These are phyloP conservation scores for Trichoderma asperellum DNA, from an alignment of 2,329 filamentous ascomycete species.

Conservation along the genomic window DNA sequence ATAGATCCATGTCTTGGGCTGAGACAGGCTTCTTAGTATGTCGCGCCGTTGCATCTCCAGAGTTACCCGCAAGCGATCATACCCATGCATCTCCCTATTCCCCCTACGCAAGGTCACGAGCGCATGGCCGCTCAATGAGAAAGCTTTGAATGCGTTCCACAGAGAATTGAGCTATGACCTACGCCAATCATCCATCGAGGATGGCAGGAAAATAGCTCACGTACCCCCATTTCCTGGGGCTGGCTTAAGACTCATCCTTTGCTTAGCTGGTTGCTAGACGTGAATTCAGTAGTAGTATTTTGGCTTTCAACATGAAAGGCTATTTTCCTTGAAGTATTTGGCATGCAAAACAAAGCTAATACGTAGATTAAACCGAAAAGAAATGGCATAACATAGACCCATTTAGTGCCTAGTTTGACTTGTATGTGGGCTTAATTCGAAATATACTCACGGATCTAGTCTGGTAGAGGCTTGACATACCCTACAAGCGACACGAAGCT, in stretches of 20 bases:
- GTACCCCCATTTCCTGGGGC: neutral
- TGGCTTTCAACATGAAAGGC: neutral
- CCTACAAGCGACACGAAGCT: neutral
- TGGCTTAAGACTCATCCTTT: neutral
- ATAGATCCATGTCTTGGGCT: neutral
- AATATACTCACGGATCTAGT: neutral
- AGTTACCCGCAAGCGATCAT: neutral
- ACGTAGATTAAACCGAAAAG: neutral
- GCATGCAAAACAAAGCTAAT: neutral
- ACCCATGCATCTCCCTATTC: neutral
- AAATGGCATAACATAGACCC: too few species aligned
- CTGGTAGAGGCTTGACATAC: neutral
- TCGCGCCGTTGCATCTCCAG: neutral
- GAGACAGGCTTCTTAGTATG: neutral
- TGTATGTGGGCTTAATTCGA: neutral
- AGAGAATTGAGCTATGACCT: neutral
- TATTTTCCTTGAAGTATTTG: too few species aligned
- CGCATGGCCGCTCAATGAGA: neutral
- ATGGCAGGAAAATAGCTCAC: conserved; percentile 1
- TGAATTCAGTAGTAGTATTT: neutral
- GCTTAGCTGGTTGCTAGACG: neutral
- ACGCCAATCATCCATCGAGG: neutral
- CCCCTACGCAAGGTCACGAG: conserved; percentile 9
- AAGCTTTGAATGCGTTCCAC: neutral
- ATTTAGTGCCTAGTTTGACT: neutral